Percentiles rank a stretch among this genome's conserved stretches.
Conservation (phyloP, 2,329 filamentous ascomycete species). For the Eutypella sp. region DNA sequence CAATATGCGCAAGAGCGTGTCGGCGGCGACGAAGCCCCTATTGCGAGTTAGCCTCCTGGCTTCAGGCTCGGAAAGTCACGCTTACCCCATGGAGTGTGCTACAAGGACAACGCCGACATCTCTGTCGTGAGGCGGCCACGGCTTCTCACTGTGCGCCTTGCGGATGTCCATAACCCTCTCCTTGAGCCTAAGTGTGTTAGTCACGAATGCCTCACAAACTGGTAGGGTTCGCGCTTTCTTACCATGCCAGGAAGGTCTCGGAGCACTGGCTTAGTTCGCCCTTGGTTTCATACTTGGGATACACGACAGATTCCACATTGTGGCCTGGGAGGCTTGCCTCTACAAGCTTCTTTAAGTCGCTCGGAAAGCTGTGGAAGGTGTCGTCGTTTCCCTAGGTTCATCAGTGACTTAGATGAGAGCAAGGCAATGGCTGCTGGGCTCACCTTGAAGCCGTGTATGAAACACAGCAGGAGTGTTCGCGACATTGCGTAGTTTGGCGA, state of each 20-base stretch:
- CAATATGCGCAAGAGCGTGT: conserved; percentile 68
- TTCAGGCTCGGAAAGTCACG: not conserved
- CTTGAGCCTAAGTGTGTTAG: conserved; percentile 55
- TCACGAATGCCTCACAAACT: not conserved
- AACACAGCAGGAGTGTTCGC: conserved; percentile 62
- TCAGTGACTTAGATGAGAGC: conserved; percentile 5
- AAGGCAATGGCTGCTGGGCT: not conserved
- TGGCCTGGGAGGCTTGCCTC: conserved; percentile 55
- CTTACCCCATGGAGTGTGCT: conserved; percentile 74
- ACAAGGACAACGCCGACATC: conserved; percentile 74
- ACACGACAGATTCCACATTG: conserved; percentile 56
- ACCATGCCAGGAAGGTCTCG: conserved; percentile 44
- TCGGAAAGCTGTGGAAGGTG: conserved; percentile 63
- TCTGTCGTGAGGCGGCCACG: conserved; percentile 75
- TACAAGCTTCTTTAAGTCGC: conserved; percentile 55
- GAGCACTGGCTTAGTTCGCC: conserved; percentile 56
- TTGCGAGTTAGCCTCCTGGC: conserved; percentile 35
- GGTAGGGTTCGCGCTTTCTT: conserved; percentile 2
- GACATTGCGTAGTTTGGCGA: conserved; percentile 27
- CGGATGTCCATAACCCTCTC: conserved; percentile 73
- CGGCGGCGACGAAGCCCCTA: conserved; percentile 76
- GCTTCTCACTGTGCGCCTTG: conserved; percentile 64
- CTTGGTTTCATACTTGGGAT: conserved; percentile 68
- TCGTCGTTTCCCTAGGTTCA: conserved; percentile 55
- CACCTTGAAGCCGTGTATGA: conserved; percentile 72